phyloP scores from a whole-genome alignment of 2,329 filamentous ascomycete genomes.

The Trichoderma brevicompactum region DNA sequence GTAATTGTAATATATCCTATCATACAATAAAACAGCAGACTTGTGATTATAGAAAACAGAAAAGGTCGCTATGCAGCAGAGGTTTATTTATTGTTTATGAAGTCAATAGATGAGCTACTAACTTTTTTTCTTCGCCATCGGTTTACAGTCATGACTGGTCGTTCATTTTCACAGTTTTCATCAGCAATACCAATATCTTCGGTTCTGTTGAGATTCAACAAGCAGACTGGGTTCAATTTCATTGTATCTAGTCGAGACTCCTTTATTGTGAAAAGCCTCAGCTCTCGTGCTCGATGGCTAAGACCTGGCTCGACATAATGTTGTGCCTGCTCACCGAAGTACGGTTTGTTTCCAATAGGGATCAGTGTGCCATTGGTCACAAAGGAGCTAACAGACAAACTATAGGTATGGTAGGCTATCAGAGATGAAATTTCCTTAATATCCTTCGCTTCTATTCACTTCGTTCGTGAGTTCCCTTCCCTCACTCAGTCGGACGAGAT shows the following conservation, averaged over 20 bases:
- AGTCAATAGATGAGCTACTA: too few relatives aligned
- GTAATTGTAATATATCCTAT: too few relatives aligned
- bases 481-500: constrained; percentile 45
- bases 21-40: too few relatives aligned
- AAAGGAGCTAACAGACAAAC: background rate
- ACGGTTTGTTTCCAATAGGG: background rate
- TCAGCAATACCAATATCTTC: background rate
- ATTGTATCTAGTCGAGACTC: too few relatives aligned
- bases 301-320: background rate
- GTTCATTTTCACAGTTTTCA: too few relatives aligned
- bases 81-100: too few relatives aligned
- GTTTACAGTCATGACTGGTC: too few relatives aligned
- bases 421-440: background rate
- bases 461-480: constrained; percentile 47
- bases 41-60: too few relatives aligned
- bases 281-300: background rate
- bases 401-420: background rate
- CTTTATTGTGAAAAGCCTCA: background rate
- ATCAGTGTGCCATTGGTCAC: too few relatives aligned
- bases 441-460: constrained; percentile 44
- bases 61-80: too few relatives aligned
- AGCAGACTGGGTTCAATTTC: background rate
- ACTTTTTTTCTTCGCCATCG: too few relatives aligned
- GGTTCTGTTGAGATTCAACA: too few relatives aligned
- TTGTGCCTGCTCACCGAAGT: background rate